These are phyloP conservation scores for Setaria italica DNA, from an alignment of 202 grass and related monocot genomes.

Conservation along the genomic window DNA sequence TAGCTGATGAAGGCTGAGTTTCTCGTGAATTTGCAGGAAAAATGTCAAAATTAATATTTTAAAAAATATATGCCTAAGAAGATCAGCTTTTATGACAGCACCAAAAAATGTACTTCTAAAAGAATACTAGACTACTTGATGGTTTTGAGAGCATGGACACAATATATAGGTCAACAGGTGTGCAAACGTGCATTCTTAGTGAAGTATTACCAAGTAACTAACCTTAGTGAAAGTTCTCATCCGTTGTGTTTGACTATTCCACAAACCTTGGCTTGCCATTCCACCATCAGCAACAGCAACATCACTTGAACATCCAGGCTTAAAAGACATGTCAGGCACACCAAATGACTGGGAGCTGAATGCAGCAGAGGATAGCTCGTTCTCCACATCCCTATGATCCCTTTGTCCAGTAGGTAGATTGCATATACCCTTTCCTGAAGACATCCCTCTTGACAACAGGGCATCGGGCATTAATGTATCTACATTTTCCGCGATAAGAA, in stretches of 20 bases:
- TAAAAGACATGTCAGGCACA: slow-evolving; percentile 85
- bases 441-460: slow-evolving; percentile 79
- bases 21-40: not conserved
- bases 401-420: slow-evolving; percentile 73
- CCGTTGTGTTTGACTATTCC: slow-evolving; percentile 84
- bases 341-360: slow-evolving; percentile 96
- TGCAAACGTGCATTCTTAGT: slow-evolving; percentile 19
- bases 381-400: slow-evolving; percentile 80
- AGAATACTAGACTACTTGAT: not conserved
- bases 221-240: slow-evolving; percentile 99
- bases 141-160: not conserved
- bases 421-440: slow-evolving; percentile 77
- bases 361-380: slow-evolving; percentile 91
- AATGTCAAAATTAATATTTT: not conserved
- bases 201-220: slow-evolving; percentile 55
- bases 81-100: slow-evolving; percentile 11
- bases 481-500: slow-evolving; percentile 69
- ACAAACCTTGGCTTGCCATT: slow-evolving; percentile 70
- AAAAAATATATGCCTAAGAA: not conserved
- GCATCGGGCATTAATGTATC: slow-evolving; percentile 83
- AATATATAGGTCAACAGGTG: slow-evolving; percentile 1
- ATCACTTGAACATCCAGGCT: slow-evolving; percentile 91
- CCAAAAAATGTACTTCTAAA: slow-evolving; percentile 7
- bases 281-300: slow-evolving; percentile 73
- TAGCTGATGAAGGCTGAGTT: not conserved